Conservation (phyloP, 2,329 filamentous ascomycete species). For the Exophiala alcalophila region DNA sequence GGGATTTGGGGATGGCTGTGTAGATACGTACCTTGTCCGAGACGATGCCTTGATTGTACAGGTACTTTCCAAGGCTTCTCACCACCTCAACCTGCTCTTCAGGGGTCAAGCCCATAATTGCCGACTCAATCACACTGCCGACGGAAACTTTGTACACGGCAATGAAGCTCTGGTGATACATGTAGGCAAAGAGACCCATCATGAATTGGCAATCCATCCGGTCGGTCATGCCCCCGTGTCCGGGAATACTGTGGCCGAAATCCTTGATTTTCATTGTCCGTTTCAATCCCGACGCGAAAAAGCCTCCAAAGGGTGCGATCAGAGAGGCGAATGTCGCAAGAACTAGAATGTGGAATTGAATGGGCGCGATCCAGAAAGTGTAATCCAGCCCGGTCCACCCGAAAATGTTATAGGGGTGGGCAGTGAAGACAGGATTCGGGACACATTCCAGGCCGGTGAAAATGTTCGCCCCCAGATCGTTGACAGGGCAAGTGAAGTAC, state of each 20-base stretch:
- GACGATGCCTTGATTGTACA: slow-evolving; percentile 62
- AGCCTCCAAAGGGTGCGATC: slow-evolving; percentile 95
- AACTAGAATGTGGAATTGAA: slow-evolving; percentile 88
- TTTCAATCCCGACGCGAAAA: slow-evolving; percentile 97
- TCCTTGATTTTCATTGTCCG: slow-evolving; percentile 99
- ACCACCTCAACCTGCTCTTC: slow-evolving; percentile 87
- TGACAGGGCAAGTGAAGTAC: slow-evolving; percentile 98
- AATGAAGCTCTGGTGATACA: slow-evolving; percentile 98
- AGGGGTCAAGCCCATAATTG: slow-evolving; percentile 79
- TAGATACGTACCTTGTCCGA: slow-evolving; percentile 49
- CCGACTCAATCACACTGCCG: slow-evolving; percentile 83
- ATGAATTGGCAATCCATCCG: slow-evolving; percentile 99
- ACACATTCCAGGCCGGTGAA: slow-evolving; percentile 86
- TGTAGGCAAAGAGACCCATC: slow-evolving; percentile 97
- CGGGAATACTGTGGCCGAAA: slow-evolving; percentile 96
- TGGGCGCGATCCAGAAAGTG: slow-evolving; percentile 74
- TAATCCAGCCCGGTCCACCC: slow-evolving; percentile 68
- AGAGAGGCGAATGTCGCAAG: slow-evolving; percentile 93
- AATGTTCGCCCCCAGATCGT: slow-evolving; percentile 89
- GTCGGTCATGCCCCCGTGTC: slow-evolving; percentile 96
- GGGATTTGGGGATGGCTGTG: too few relatives aligned
- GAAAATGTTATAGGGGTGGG: slow-evolving; percentile 70
- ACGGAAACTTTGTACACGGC: slow-evolving; percentile 81
- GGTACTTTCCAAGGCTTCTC: slow-evolving; percentile 59
- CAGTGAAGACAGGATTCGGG: slow-evolving; percentile 86